Percentiles rank a stretch among this genome's conserved stretches.
phyloP scores from a whole-genome alignment of 768 basidiomycete genomes.

The Leucocoprinus sp. region DNA sequence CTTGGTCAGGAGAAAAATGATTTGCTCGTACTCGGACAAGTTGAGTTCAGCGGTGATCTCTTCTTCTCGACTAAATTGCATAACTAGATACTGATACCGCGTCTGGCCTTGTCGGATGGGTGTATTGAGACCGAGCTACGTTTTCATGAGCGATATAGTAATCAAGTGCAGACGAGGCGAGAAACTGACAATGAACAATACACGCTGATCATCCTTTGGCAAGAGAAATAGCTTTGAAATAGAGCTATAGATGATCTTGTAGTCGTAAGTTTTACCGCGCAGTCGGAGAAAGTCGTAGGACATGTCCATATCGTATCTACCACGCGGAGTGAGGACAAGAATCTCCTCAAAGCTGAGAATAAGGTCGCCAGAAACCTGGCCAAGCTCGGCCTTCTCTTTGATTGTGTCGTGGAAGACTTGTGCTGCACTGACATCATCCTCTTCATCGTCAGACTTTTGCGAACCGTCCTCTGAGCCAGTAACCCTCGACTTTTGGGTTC shows the following conservation, averaged over 20 bases:
- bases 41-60: constrained; percentile 95
- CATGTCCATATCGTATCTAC: constrained; percentile 97
- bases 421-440: constrained; percentile 81
- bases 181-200: constrained; percentile 79
- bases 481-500: constrained; percentile 43
- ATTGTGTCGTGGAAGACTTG: constrained; percentile 95
- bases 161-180: background rate
- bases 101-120: constrained; percentile 98
- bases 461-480: constrained; percentile 70
- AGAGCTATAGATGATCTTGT: constrained; percentile 88
- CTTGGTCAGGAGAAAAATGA: background rate
- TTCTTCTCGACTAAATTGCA: constrained; percentile 97
- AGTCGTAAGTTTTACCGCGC: constrained; percentile 98
- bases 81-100: constrained; percentile 93
- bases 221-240: constrained; percentile 87
- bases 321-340: constrained; percentile 89
- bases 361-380: constrained; percentile 83
- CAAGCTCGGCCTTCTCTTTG: constrained; percentile 94
- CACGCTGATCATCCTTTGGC: constrained; percentile 94
- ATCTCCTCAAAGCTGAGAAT: constrained; percentile 95
- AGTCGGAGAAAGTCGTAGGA: constrained; percentile 89
- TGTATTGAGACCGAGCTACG: constrained; percentile 78
- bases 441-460: constrained; percentile 65
- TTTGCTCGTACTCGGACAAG: constrained; percentile 68
- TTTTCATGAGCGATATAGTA: background rate